These are phyloP conservation scores for Dactylellina drechsleri DNA, from an alignment of 2,329 filamentous ascomycete genomes.

Conservation along the genomic window DNA sequence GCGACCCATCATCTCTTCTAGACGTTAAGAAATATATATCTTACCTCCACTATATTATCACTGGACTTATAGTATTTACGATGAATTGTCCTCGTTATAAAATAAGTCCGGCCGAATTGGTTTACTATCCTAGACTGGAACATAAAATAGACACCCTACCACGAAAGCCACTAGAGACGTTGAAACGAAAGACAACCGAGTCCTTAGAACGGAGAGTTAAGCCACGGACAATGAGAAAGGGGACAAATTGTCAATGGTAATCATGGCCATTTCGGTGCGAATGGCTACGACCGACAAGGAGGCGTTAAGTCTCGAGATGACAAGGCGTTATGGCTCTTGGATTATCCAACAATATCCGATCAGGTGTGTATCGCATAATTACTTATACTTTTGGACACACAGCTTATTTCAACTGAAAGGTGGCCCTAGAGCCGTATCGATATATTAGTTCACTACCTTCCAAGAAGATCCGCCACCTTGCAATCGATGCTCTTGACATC, in stretches of 20 bases:
- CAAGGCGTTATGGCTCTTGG: conserved; percentile 7
- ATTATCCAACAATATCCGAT: conserved; percentile 15
- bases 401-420: not conserved
- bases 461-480: conserved; percentile 11
- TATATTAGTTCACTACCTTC: conserved; percentile 19
- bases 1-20: not conserved
- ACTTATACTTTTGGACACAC: not conserved
- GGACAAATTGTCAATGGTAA: not conserved
- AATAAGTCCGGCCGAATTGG: not conserved
- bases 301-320: not conserved
- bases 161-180: not conserved
- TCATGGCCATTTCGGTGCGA: not conserved
- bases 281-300: not conserved
- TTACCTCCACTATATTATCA: conserved; percentile 1
- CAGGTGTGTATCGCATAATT: conserved; percentile 3
- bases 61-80: not conserved
- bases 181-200: not conserved
- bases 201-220: not conserved
- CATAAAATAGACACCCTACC: conserved; percentile 18
- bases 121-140: conserved; percentile 8
- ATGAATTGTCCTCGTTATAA: conserved; percentile 10
- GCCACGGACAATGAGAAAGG: not conserved
- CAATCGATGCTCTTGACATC: conserved; percentile 18
- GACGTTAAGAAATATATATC: conserved; percentile 16
- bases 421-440: conserved; percentile 8